phyloP scores from a whole-genome alignment of 2,329 filamentous ascomycete species.

The Exserohilum turcica region DNA sequence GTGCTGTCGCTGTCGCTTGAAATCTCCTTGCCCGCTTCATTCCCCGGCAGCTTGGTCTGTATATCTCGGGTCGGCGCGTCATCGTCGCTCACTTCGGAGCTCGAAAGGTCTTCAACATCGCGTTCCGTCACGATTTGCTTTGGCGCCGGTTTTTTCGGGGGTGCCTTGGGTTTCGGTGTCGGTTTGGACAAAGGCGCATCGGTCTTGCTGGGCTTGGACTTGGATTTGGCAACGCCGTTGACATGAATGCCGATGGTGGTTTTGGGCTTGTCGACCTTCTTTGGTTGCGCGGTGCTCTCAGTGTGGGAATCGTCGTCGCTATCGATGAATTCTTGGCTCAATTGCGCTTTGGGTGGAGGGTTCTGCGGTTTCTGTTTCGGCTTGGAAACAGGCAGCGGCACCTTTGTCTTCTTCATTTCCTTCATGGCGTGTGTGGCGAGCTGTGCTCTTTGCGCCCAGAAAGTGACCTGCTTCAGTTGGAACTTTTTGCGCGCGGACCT shows the following conservation, averaged over 20 bases:
- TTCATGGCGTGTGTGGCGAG: slow-evolving; percentile 33
- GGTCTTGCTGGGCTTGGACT: slow-evolving; percentile 20
- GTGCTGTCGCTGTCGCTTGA: slow-evolving; percentile 23
- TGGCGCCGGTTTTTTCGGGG: slow-evolving; percentile 26
- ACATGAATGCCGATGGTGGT: slow-evolving; percentile 40
- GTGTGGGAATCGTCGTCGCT: slow-evolving; percentile 41
- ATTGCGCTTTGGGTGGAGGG: slow-evolving; percentile 27
- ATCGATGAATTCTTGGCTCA: slow-evolving; percentile 46
- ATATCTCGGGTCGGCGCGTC: slow-evolving; percentile 24
- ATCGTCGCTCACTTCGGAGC: slow-evolving; percentile 33
- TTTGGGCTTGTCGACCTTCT: slow-evolving; percentile 27
- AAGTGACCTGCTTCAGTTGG: slow-evolving; percentile 20
- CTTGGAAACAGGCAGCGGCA: slow-evolving; percentile 41
- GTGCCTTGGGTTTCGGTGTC: slow-evolving; percentile 17
- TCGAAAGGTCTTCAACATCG: slow-evolving; percentile 30
- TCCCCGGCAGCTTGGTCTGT: slow-evolving; percentile 22
- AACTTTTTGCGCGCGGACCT: slow-evolving; percentile 37
- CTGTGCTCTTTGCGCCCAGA: slow-evolving; percentile 20
- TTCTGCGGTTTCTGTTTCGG: slow-evolving; percentile 30
- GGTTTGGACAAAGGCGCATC: slow-evolving; percentile 14
- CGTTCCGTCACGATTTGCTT: slow-evolving; percentile 29
- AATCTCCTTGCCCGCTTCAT: slow-evolving; percentile 17
- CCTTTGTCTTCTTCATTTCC: slow-evolving; percentile 41
- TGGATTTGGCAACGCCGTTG: slow-evolving; percentile 31
- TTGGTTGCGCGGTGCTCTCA: slow-evolving; percentile 24